Evolutionary conservation across 2,329 filamentous ascomycete genomes (phyloP), one percentile per base, ranked within the genome.

Genomic region (Aureobasidium sp.): DNA sequence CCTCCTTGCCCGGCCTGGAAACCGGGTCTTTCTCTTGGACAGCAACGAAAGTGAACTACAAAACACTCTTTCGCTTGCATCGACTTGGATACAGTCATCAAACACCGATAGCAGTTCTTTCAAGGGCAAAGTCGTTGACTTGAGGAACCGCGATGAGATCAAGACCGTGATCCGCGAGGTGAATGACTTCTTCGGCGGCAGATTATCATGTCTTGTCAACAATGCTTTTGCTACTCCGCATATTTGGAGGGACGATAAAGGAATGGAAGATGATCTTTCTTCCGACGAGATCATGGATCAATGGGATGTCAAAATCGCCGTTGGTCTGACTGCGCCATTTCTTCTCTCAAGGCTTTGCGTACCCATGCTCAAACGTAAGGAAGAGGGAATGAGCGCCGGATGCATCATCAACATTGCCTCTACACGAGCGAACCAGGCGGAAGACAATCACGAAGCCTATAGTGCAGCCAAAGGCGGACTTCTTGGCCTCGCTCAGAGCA

Each of bases 391-490:
- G 12, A 44, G 49, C n/a, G 42, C 54, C 15, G 64, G 64, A 15
- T 67, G 65, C 27, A 70, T 79, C 37, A 73, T 82, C 60, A 76
- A 81, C 66, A 75, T 82, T 37, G 79, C 78, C 0, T 80, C 78
- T 1, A 82, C 79, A 7, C 74, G 79, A 29, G 79, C 79, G 0
- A 69, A 76, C 49, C 79, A 81, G 71, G 73, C 76, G 42, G 80
- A 82, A 67, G 68, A 74, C 0, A 72, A 80, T 60, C 78, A 79
- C 62, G 80, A 82, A 68, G 75, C 74, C 1, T 82, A 82, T 62
- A 76, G 77, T 1, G 71, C 79, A 0, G 78, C 76, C 0, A 82
- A 82, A 69, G 79, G 79, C 2, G 79, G 79, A 0, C 67, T 82
- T 27, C 67, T 82, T 9, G 80, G 80, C 0, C 66, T 82, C 31